Base-by-base conservation (phyloP, 768 basidiomycete species). In the Russula compacta region DNA sequence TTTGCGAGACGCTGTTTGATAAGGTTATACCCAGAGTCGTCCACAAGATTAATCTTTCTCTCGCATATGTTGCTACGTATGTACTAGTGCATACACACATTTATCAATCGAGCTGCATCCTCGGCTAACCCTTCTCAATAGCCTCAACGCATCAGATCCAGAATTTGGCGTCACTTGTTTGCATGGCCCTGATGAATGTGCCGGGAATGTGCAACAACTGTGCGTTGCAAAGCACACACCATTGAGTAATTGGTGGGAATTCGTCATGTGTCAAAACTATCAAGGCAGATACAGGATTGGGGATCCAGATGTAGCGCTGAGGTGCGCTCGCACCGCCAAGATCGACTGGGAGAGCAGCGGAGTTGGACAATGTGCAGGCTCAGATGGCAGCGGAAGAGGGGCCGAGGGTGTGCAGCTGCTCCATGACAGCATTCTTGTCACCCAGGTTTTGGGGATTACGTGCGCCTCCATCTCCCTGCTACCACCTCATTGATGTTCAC, bases 121-220 rank as follows among this genome's bases (percentile, higher is more conserved):
- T 54, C 50, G 19, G 15, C 38, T 43, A 52, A 19, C 48, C 19
- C 29, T 52, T 39, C 4, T 6, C 43, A 53, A 38, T 66, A 92
- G 89, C 58, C 68, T 82, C 32, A 82, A 92, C 69, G 60, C 76
- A n/a, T 79, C 81, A 6, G 84, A 88, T 32, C 73, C 81, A n/a
- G 75, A 77, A 51, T 91, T 86, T 69, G 92, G 92, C n/a, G 82
- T 88, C 35, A 80, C 74, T 38, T 97, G 94, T 73, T 79, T 79
- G 77, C 93, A 95, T 69, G 93, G 92, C 17, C 74, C 75, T 5
- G 72, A 79, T 55, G 94, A 98, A 72, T 97, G 94, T 68, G 83
- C 83, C 14, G 94, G 90, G 46, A 93, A 95, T 74, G 83, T 92
- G 17, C 89, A 97, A 61, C 85, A 97, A 70, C 78, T 97, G 32